A percentile compares a stretch with the other conserved stretches of the same genome.
Evolutionary conservation across 495 filamentous ascomycete species (phyloP).

Genomic region (Clavariopsis aquatica): DNA sequence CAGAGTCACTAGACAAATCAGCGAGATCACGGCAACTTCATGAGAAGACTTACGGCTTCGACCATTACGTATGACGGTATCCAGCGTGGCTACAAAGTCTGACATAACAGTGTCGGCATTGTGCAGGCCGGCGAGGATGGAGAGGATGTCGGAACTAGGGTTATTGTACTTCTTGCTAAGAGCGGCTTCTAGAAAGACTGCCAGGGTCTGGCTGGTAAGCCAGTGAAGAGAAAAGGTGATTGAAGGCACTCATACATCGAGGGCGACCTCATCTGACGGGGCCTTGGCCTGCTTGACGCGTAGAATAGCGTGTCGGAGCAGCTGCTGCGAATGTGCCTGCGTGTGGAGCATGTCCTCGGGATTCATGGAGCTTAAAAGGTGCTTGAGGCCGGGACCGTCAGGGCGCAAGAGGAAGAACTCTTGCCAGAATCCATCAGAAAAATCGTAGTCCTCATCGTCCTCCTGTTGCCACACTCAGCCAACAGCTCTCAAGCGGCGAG

Average conservation of each 20-base stretch:
- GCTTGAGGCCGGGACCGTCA: conserved; percentile 64
- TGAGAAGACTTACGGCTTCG: conserved; percentile 43
- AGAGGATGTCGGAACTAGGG: conserved; percentile 91
- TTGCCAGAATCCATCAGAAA: conserved; percentile 89
- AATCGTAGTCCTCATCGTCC: conserved; percentile 64
- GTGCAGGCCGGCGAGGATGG: conserved; percentile 82
- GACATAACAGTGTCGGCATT: conserved; percentile 82
- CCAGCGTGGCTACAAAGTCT: conserved; percentile 82
- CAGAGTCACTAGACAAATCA: conserved; percentile 14
- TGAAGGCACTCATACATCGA: conserved; percentile 66
- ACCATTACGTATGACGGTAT: conserved; percentile 78
- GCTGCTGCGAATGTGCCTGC: conserved; percentile 75
- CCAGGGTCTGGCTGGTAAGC: conserved; percentile 74
- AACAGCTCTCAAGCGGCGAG: conserved; percentile 9
- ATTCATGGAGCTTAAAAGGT: conserved; percentile 64
- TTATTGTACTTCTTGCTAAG: conserved; percentile 92
- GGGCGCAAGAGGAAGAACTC: conserved; percentile 91
- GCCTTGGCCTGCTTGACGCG: conserved; percentile 63
- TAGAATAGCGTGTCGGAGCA: conserved; percentile 72
- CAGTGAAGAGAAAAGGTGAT: conserved; percentile 11
- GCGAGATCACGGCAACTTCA: not conserved
- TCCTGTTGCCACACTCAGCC: conserved; percentile 44
- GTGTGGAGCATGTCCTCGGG: conserved; percentile 74
- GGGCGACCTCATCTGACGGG: conserved; percentile 72
- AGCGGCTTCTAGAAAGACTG: conserved; percentile 77